Percentiles rank a stretch among this genome's conserved stretches.
Evolutionary conservation across 2,329 filamentous ascomycete genomes (phyloP).

Genomic region (Knufia petricola): DNA sequence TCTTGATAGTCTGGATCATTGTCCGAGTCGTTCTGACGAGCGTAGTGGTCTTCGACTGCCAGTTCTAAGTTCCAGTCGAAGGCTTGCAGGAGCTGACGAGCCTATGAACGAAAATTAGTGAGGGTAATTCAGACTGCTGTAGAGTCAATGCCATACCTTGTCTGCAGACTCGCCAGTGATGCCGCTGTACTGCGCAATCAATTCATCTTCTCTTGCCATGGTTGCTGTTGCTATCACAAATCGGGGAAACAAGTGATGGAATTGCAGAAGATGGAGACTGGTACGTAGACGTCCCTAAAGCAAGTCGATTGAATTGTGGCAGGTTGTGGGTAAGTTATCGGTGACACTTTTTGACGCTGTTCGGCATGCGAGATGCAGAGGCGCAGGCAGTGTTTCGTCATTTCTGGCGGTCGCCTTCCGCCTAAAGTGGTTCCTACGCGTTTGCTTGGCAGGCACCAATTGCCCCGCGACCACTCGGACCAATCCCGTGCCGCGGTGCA

Average conservation of each 20-base stretch:
- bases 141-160: constrained; percentile 32
- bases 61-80: constrained; percentile 57
- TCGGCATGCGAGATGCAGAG: no score
- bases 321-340: not conserved
- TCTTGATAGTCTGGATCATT: constrained; percentile 24
- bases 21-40: constrained; percentile 19
- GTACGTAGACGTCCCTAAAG: no score
- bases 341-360: no score
- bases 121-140: no score
- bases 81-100: constrained; percentile 54
- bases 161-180: constrained; percentile 45
- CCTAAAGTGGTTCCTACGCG: not conserved
- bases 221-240: no score
- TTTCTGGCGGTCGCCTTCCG: not conserved
- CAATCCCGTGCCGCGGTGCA: not conserved
- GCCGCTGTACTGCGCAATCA: constrained; percentile 45
- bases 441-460: constrained; percentile 7
- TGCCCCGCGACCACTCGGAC: not conserved
- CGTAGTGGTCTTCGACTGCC: constrained; percentile 54
- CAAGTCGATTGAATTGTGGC: not conserved
- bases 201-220: constrained; percentile 27
- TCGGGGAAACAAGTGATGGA: no score
- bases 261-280: no score
- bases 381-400: constrained; percentile 5
- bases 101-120: constrained; percentile 37